phyloP scores from a whole-genome alignment of 352 stramenopile species.

The Phytophthora fragariae region DNA sequence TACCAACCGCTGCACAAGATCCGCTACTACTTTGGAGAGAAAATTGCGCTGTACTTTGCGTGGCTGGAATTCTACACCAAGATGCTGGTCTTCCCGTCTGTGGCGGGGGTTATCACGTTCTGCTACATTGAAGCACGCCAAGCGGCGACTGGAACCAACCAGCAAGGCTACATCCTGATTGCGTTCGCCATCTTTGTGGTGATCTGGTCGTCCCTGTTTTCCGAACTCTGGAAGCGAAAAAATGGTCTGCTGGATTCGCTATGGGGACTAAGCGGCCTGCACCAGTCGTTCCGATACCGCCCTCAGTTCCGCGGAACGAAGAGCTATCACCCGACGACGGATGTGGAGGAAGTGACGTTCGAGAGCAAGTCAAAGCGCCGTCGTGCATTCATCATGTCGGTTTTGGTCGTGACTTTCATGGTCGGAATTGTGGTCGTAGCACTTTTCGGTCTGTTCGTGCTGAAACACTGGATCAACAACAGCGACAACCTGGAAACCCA shows the following conservation, averaged over 20 bases:
- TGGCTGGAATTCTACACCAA: constrained; percentile 95
- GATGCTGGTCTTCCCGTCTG: constrained; percentile 86
- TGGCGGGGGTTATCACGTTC: constrained; percentile 85
- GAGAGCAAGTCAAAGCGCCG: constrained; percentile 66
- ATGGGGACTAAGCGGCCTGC: constrained; percentile 84
- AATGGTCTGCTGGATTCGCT: constrained; percentile 84
- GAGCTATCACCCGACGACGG: constrained; percentile 72
- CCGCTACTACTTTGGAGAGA: constrained; percentile 92
- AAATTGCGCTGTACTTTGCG: constrained; percentile 92
- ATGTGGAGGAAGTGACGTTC: constrained; percentile 71
- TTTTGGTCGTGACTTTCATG: constrained; percentile 79
- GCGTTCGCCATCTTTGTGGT: constrained; percentile 88
- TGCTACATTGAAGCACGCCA: constrained; percentile 58
- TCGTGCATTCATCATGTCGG: constrained; percentile 62
- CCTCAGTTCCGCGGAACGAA: constrained; percentile 88
- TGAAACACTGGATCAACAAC: constrained; percentile 83
- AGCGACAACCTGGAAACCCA: constrained; percentile 37
- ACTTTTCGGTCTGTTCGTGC: constrained; percentile 70
- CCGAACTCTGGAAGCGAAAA: constrained; percentile 91
- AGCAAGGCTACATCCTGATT: constrained; percentile 78
- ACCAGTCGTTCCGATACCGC: constrained; percentile 76
- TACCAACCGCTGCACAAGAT: constrained; percentile 90
- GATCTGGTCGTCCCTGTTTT: constrained; percentile 89
- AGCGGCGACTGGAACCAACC: constrained; percentile 46
- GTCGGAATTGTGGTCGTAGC: constrained; percentile 76